Base-by-base conservation (phyloP, 2,329 filamentous ascomycete genomes). In the Pezicula carpinea region DNA sequence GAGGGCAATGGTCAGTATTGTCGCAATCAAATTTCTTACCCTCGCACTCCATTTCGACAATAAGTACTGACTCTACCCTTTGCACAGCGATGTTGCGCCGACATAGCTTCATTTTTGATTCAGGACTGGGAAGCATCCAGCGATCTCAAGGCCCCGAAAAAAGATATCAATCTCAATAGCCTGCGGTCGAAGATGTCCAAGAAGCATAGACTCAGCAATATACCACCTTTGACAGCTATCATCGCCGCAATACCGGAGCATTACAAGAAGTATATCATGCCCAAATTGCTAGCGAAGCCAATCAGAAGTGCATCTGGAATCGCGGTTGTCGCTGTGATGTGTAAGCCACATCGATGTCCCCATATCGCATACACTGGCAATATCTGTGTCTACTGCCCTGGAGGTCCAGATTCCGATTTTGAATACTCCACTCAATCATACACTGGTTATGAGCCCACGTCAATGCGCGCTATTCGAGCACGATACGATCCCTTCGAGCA, bases 341-440 rank as follows among this genome's bases (percentile, higher is more conserved):
- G 93, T 78, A 99, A 99, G 69, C 93, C 93, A 19, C 93, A 99
- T 66, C 79, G 93, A 64, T 99, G 93, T 63, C 93, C 93, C 15
- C 93, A 99, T 64, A 99, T 99, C 59, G 89, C 93, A 10, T 99
- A 96, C 67, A 99, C 93, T 0, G 93, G 93, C 53, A 99, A 99
- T 65, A 97, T 99, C 53, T 99, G 93, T 67, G 93, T 99, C 51
- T 99, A 99, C 71, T 99, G 93, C 64, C 93, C 93, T 8, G 93
- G 93, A 56, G 93, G 93, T 1, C 95, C 95, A 7, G 93, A 99
- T 64, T 96, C 91, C 42, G 95, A 99, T 64, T 99, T 99, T 61
- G 93, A 99, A 68, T 99, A 99, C 69, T 96, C 91, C 60, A 99
- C 93, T 7, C 93, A 99, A 66, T 97, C 92, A 5, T 99, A 99